phyloP scores from a whole-genome alignment of 225 moss, liverwort and hornwort genomes.

The Asterella californica region DNA sequence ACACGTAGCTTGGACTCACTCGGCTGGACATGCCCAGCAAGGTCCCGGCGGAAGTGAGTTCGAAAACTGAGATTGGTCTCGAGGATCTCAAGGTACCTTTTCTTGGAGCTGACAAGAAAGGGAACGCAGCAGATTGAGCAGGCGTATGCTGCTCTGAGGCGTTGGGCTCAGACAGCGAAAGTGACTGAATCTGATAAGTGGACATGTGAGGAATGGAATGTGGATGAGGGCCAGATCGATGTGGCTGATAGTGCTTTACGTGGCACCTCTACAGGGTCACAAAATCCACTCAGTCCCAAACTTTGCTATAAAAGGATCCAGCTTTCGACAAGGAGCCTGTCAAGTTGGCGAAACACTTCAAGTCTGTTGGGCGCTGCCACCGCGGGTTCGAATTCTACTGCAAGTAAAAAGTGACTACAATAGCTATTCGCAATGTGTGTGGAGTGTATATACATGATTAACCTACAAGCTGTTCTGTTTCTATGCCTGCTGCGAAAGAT shows the following conservation, averaged over 20 bases:
- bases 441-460: no score
- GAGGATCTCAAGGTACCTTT: no score
- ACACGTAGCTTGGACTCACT: no score
- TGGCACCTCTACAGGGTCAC: background rate
- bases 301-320: no score
- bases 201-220: slow-evolving; percentile 1
- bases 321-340: no score
- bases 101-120: background rate
- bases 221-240: slow-evolving; percentile 22
- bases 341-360: slow-evolving; percentile 42
- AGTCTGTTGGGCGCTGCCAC: slow-evolving; percentile 33
- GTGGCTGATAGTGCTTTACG: slow-evolving; percentile 24
- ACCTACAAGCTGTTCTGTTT: background rate
- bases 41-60: no score
- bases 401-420: no score
- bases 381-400: slow-evolving; percentile 38
- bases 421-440: no score
- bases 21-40: no score
- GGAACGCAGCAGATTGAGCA: background rate
- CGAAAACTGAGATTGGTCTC: no score
- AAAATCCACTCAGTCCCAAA: background rate
- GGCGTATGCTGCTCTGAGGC: background rate
- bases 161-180: background rate
- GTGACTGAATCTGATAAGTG: slow-evolving; percentile 8
- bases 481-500: no score